These are phyloP conservation scores for Phytopythium litorale DNA, from an alignment of 352 stramenopile genomes.

Conservation along the genomic window DNA sequence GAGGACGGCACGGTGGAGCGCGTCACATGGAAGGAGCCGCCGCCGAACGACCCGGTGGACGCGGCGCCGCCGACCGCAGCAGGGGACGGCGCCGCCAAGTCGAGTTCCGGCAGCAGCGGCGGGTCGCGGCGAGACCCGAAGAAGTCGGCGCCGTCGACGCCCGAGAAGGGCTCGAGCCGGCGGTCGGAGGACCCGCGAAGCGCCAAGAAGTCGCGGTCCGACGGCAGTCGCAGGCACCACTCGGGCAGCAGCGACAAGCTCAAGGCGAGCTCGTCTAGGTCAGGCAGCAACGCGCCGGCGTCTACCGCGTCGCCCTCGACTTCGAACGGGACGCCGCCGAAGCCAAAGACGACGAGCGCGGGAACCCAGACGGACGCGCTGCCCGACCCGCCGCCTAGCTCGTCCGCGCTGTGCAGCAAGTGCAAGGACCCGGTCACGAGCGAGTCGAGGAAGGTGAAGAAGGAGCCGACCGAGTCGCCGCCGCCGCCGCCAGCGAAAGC, in stretches of 20 bases:
- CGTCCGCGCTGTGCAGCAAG: conserved; percentile 5
- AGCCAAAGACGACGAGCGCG: conserved; percentile 2
- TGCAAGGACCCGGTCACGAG: conserved; percentile 11
- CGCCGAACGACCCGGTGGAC: conserved; percentile 21
- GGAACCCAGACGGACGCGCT: conserved; percentile 4
- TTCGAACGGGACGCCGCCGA: conserved; percentile 1
- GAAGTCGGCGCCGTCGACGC: neutral
- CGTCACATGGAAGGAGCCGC: conserved; percentile 72
- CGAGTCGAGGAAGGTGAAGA: conserved; percentile 18
- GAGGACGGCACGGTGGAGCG: conserved; percentile 59
- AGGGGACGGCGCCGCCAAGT: conserved; percentile 12
- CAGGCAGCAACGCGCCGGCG: neutral
- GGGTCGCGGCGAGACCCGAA: conserved; percentile 2
- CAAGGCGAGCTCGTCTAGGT: conserved; percentile 8
- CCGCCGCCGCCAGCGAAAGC: conserved; percentile 15
- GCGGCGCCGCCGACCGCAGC: neutral
- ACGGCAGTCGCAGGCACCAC: conserved; percentile 2
- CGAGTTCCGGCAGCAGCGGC: conserved; percentile 13
- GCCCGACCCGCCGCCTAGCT: conserved; percentile 4
- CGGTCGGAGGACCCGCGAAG: conserved; percentile 11
- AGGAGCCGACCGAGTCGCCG: conserved; percentile 21
- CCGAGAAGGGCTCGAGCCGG: conserved; percentile 24
- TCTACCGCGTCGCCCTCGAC: neutral
- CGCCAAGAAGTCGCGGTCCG: conserved; percentile 10
- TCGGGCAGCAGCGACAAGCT: neutral